These are phyloP conservation scores for Boletus patriciae DNA, from an alignment of 768 basidiomycete species.

Conservation along the genomic window DNA sequence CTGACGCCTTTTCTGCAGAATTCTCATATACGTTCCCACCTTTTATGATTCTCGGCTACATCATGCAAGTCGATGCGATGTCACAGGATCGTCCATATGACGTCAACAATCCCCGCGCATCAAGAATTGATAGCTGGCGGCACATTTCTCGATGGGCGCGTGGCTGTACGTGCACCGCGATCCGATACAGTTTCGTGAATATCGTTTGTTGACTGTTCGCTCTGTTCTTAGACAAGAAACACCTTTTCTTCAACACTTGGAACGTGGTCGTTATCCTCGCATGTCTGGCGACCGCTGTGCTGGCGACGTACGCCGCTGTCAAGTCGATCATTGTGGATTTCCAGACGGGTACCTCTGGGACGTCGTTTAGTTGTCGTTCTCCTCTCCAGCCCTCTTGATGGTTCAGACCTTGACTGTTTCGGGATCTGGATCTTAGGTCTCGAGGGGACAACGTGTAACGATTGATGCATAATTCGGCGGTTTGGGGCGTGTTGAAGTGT, in stretches of 20 bases:
- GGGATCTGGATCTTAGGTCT: too few species aligned
- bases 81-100: slow-evolving; percentile 26
- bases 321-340: slow-evolving; percentile 46
- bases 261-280: slow-evolving; percentile 49
- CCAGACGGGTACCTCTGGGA: slow-evolving; percentile 37
- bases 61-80: slow-evolving; percentile 32
- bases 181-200: background rate
- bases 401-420: too few species aligned
- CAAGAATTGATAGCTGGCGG: slow-evolving; percentile 33
- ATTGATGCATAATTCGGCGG: background rate
- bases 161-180: slow-evolving; percentile 22
- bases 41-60: slow-evolving; percentile 34
- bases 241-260: slow-evolving; percentile 51
- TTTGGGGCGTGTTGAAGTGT: background rate
- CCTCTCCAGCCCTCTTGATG: slow-evolving; percentile 28
- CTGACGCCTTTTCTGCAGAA: slow-evolving; percentile 35
- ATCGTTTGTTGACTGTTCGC: background rate
- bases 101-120: slow-evolving; percentile 25
- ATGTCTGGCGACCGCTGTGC: slow-evolving; percentile 47
- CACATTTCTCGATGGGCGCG: slow-evolving; percentile 31
- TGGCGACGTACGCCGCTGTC: slow-evolving; percentile 48
- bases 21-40: slow-evolving; percentile 44
- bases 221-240: slow-evolving; percentile 12
- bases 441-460: background rate
- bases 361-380: slow-evolving; percentile 55